These are phyloP conservation scores for Claviceps maximensis DNA, from an alignment of 2,329 filamentous ascomycete genomes.

Conservation along the genomic window DNA sequence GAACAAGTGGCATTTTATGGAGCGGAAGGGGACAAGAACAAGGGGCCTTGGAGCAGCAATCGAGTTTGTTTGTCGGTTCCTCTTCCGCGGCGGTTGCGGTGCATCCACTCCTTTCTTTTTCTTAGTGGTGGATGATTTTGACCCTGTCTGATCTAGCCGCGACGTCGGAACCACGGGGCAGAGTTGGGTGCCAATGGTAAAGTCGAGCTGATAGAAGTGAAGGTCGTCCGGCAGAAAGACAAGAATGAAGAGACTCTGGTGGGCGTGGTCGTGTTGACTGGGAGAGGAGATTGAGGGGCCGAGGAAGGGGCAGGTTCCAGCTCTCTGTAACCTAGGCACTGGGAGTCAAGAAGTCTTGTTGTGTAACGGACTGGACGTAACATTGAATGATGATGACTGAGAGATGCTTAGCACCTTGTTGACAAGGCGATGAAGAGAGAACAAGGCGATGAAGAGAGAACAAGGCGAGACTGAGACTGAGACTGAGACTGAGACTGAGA, in stretches of 20 bases:
- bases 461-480: neutral
- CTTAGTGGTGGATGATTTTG: neutral
- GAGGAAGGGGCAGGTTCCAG: neutral
- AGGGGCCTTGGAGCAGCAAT: neutral
- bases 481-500: neutral
- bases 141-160: neutral
- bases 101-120: constrained; percentile 1
- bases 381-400: neutral
- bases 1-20: neutral
- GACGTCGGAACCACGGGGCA: neutral
- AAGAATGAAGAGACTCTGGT: neutral
- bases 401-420: neutral
- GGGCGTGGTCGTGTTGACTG: neutral
- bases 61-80: neutral
- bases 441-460: neutral
- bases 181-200: neutral
- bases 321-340: too few species aligned
- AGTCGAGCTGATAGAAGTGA: neutral
- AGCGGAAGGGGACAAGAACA: neutral
- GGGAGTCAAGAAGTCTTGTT: neutral
- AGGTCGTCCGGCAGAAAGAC: neutral
- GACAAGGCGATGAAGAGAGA: neutral
- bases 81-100: neutral
- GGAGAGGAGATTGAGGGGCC: neutral
- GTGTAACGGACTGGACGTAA: neutral